These are phyloP conservation scores for Yarrowia alimentaria DNA, from an alignment of 805 yeast genomes.

Conservation along the genomic window DNA sequence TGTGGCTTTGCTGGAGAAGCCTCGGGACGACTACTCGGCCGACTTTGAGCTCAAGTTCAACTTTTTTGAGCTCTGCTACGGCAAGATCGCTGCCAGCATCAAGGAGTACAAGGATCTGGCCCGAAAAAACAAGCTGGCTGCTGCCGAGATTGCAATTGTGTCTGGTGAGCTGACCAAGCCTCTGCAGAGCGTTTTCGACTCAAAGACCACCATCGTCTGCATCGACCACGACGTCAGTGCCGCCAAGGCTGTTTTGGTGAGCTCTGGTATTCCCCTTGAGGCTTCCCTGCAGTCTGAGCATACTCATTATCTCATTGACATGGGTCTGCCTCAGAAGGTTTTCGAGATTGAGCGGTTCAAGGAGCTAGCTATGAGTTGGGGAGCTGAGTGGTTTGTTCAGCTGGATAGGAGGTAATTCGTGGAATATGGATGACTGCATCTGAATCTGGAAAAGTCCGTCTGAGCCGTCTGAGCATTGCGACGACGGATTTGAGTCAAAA, in stretches of 20 bases:
- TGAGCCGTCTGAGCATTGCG: no score
- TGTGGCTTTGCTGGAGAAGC: slow-evolving; percentile 45
- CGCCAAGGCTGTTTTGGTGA: slow-evolving; percentile 10
- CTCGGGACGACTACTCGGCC: slow-evolving; percentile 4
- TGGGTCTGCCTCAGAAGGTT: slow-evolving; percentile 64
- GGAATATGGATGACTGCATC: background rate
- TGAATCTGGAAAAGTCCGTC: no score
- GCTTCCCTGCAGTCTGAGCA: slow-evolving; percentile 49
- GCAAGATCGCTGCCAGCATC: slow-evolving; percentile 7
- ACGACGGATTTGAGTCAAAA: no score
- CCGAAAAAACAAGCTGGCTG: slow-evolving; percentile 14
- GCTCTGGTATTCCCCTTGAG: slow-evolving; percentile 30
- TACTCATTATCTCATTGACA: slow-evolving; percentile 60
- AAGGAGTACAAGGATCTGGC: slow-evolving; percentile 3
- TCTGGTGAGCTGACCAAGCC: background rate
- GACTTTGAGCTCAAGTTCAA: slow-evolving; percentile 23
- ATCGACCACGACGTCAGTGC: slow-evolving; percentile 3
- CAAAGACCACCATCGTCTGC: slow-evolving; percentile 5
- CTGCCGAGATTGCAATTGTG: slow-evolving; percentile 15
- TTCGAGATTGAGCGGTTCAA: slow-evolving; percentile 45
- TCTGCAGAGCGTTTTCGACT: slow-evolving; percentile 1
- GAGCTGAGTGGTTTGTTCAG: slow-evolving; percentile 23
- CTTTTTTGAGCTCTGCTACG: slow-evolving; percentile 26
- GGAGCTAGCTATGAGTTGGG: slow-evolving; percentile 37
- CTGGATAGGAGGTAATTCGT: background rate